Conservation (phyloP, 2,329 filamentous ascomycete species). For the Cercospora citrullina region DNA sequence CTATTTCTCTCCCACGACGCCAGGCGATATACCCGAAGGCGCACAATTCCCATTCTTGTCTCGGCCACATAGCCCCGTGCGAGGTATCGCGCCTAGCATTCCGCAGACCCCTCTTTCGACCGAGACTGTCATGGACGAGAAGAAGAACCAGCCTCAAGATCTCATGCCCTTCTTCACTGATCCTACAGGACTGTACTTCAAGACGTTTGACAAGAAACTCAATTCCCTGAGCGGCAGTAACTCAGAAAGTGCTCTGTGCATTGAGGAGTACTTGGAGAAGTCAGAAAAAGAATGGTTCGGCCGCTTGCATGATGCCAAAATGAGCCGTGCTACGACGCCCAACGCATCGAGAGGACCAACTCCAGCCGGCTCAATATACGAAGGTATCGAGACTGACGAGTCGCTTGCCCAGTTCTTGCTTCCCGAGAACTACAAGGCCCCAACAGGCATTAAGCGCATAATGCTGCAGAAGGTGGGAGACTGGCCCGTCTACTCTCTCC, state of each 20-base stretch:
- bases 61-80: slow-evolving; percentile 32
- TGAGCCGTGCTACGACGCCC: slow-evolving; percentile 50
- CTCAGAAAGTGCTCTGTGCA: slow-evolving; percentile 60
- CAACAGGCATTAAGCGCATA: slow-evolving; percentile 56
- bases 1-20: slow-evolving; percentile 28
- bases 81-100: slow-evolving; percentile 27
- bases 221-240: slow-evolving; percentile 57
- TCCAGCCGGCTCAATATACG: slow-evolving; percentile 46
- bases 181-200: slow-evolving; percentile 61
- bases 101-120: slow-evolving; percentile 50
- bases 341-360: slow-evolving; percentile 35
- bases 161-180: slow-evolving; percentile 69
- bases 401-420: slow-evolving; percentile 56
- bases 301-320: slow-evolving; percentile 58
- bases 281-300: slow-evolving; percentile 69
- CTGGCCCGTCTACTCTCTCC: slow-evolving; percentile 64
- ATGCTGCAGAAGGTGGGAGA: slow-evolving; percentile 61
- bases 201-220: slow-evolving; percentile 59
- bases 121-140: slow-evolving; percentile 59
- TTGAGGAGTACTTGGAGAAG: slow-evolving; percentile 64
- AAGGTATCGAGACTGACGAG: slow-evolving; percentile 44
- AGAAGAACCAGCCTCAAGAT: slow-evolving; percentile 63
- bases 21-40: slow-evolving; percentile 27
- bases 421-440: slow-evolving; percentile 57
- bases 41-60: slow-evolving; percentile 33